phyloP scores from a whole-genome alignment of 768 basidiomycete genomes.

The Kwoniella sp. region DNA sequence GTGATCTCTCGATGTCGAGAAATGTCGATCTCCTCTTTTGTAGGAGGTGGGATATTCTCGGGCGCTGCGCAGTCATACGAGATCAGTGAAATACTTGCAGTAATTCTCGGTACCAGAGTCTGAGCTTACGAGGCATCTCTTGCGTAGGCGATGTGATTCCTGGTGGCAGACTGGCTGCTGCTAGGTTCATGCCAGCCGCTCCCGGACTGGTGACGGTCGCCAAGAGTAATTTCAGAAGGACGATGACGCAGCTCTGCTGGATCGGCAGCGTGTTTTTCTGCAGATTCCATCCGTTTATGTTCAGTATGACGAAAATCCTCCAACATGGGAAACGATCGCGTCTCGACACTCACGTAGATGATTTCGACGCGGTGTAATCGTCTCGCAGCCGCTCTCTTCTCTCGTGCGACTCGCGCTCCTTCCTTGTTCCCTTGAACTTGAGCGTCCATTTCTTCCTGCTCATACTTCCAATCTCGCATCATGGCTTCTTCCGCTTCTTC shows the following conservation, averaged over 20 bases:
- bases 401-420: slow-evolving; percentile 37
- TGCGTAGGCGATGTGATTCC: slow-evolving; percentile 41
- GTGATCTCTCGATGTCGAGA: slow-evolving; percentile 95
- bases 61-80: slow-evolving; percentile 12
- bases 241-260: slow-evolving; percentile 86
- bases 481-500: slow-evolving; percentile 50
- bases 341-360: slow-evolving; percentile 75
- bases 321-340: no score
- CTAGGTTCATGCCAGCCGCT: slow-evolving; percentile 18
- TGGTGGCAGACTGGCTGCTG: slow-evolving; percentile 15
- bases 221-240: slow-evolving; percentile 85
- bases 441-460: slow-evolving; percentile 68
- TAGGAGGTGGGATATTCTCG: slow-evolving; percentile 64
- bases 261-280: slow-evolving; percentile 83
- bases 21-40: slow-evolving; percentile 88
- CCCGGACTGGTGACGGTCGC: slow-evolving; percentile 87
- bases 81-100: neutral
- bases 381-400: slow-evolving; percentile 64
- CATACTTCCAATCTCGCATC: slow-evolving; percentile 53
- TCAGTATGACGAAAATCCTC: neutral
- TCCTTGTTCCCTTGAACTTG: slow-evolving; percentile 36
- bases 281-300: no score
- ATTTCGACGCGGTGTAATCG: slow-evolving; percentile 85
- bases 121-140: slow-evolving; percentile 46
- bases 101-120: neutral